Percentiles rank a stretch among this genome's conserved stretches.
phyloP scores from a whole-genome alignment of 2,329 filamentous ascomycete species.

The Ceratocystis cubensis region DNA sequence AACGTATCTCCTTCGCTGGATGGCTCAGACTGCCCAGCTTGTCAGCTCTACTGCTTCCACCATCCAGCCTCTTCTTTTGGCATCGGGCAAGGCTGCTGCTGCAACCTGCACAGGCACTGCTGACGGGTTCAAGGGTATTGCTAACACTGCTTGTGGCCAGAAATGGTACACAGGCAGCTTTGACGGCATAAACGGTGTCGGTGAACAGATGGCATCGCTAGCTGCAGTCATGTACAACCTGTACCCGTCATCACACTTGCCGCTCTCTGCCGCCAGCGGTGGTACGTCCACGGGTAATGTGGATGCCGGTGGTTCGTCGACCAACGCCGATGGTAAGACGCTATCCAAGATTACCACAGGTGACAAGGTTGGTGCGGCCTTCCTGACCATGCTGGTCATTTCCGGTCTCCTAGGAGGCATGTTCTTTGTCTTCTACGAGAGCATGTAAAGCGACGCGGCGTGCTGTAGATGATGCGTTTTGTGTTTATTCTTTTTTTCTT shows the following conservation, averaged over 20 bases:
- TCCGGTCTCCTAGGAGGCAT: conserved; percentile 39
- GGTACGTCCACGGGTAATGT: conserved; percentile 42
- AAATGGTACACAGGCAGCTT: conserved; percentile 44
- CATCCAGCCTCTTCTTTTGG: conserved; percentile 40
- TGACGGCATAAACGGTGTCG: conserved; percentile 51
- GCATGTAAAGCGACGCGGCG: conserved; percentile 19
- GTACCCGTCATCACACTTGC: conserved; percentile 32
- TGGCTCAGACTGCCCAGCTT: conserved; percentile 43
- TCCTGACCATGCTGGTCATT: conserved; percentile 40
- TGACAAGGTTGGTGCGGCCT: conserved; percentile 45
- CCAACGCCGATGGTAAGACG: conserved; percentile 27
- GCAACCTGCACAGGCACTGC: conserved; percentile 38
- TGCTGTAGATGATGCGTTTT: conserved; percentile 17
- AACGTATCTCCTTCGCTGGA: conserved; percentile 58
- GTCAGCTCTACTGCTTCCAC: conserved; percentile 39
- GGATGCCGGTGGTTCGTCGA: conserved; percentile 32
- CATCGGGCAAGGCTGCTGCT: conserved; percentile 42
- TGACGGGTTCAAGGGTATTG: conserved; percentile 36
- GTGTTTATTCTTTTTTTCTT: conserved; percentile 16
- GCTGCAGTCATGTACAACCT: conserved; percentile 51
- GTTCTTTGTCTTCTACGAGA: conserved; percentile 31
- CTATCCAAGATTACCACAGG: conserved; percentile 33
- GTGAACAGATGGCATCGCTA: conserved; percentile 57
- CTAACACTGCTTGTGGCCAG: conserved; percentile 54
- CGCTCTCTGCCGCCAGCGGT: conserved; percentile 43